Base-by-base conservation (phyloP, 2,329 filamentous ascomycete species). In the Fusarium verticillioides region DNA sequence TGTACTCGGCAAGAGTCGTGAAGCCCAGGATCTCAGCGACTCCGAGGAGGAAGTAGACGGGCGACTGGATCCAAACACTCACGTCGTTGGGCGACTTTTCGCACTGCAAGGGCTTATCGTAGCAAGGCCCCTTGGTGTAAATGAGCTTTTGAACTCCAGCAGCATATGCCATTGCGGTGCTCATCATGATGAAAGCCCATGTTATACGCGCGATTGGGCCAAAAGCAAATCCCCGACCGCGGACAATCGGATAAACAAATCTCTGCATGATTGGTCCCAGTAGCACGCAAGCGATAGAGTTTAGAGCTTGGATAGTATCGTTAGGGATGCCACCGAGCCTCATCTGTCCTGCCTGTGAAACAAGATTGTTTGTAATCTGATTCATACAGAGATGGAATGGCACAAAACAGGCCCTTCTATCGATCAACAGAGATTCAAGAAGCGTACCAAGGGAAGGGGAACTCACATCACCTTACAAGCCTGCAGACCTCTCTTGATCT, bases 301-400 rank as follows among this genome's bases (percentile, higher is more conserved):
- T 53, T 2, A 60, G 58, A 32, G 58, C 58, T 26, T 60, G 58
- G 12, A 60, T 60, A 10, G 58, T 60, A 34, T 60, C 58, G 28
- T 60, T 60, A 18, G 58, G 58, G 5, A 60, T 60, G 1, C 58
- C 58, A n/a, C 58, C 58, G 9, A 60, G 58, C 11, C 15, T 52
- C 58, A 60, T 60, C n/a, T 60, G 46, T 18, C 58, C 58, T 21
- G 58, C 58, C 43, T 60, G 58, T 15, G 58, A 60, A 4, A 60
- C 44, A 4, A 60, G 58, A 28, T 60, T 60, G 46, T 60, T 60
- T 26, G 46, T 60, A 2, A 60, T 52, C 34, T 60, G 58, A 42
- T 60, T 60, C 58, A 60, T 60, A 3, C 58, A 60, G 2, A 60
- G 34, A 43, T 60, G 44, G 23, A 60, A 60, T 23, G 58, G 46